Percentiles rank a stretch among this genome's conserved stretches.
Conservation (phyloP, 78 protist genomes). For the Dictyostelium citrinum region DNA sequence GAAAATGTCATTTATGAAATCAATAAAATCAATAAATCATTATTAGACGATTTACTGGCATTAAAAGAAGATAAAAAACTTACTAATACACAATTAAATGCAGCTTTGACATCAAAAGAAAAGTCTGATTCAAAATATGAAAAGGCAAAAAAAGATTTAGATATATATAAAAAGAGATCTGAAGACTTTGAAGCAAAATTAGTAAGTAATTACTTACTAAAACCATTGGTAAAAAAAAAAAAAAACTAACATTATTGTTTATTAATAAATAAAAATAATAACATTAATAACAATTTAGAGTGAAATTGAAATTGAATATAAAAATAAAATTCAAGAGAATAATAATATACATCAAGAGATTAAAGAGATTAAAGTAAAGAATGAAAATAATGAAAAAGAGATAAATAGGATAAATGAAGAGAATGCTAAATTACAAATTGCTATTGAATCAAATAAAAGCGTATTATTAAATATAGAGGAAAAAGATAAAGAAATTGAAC, state of each 20-base stretch:
- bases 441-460: not conserved
- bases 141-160: constrained; percentile 51
- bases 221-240: too few relatives aligned
- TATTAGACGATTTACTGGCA: constrained; percentile 63
- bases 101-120: constrained; percentile 29
- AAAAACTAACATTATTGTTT: not conserved
- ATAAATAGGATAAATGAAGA: not conserved
- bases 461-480: not conserved
- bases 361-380: too few relatives aligned
- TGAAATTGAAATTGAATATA: constrained; percentile 35
- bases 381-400: not conserved
- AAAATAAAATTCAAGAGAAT: not conserved
- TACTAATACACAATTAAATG: constrained; percentile 50
- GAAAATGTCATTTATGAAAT: constrained; percentile 26
- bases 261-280: not conserved
- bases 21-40: constrained; percentile 48
- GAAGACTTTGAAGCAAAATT: constrained; percentile 47
- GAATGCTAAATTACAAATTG: not conserved
- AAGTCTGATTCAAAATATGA: constrained; percentile 37
- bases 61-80: constrained; percentile 70
- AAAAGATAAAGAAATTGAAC: not conserved
- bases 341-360: not conserved
- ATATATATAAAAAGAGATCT: constrained; percentile 13
- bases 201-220: not conserved
- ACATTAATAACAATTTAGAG: not conserved